Percentiles rank a stretch among this genome's conserved stretches.
These are phyloP conservation scores for Priceomyces medius DNA, from an alignment of 805 yeast genomes.

Conservation along the genomic window DNA sequence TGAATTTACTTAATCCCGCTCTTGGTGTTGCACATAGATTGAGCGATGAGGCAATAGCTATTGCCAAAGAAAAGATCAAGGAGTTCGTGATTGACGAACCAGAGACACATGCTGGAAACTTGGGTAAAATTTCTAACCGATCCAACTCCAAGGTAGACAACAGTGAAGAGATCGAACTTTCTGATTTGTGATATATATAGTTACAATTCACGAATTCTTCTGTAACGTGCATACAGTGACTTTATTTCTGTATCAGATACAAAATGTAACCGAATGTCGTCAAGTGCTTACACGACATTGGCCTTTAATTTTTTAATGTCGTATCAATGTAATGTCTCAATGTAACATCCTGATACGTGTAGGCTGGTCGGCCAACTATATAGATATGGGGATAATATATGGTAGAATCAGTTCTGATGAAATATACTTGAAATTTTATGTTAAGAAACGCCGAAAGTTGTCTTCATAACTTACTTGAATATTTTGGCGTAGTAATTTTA, in stretches of 20 bases:
- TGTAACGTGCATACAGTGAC: too few species aligned
- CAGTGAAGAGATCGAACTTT: not conserved
- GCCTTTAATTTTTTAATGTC: not conserved
- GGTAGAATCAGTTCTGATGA: not conserved
- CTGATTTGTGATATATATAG: not conserved
- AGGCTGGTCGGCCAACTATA: not conserved
- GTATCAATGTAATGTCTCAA: not conserved
- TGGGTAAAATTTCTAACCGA: not conserved
- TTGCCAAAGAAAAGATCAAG: constrained; percentile 60
- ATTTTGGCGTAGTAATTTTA: too few species aligned
- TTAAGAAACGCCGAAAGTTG: too few species aligned
- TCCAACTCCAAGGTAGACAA: not conserved
- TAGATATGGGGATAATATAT: not conserved
- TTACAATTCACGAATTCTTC: too few species aligned
- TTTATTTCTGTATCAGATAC: too few species aligned
- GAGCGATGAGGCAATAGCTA: constrained; percentile 52
- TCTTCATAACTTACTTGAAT: too few species aligned
- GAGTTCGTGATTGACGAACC: constrained; percentile 57
- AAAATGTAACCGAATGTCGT: not conserved
- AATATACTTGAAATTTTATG: too few species aligned
- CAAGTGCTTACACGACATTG: not conserved
- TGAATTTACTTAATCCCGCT: constrained; percentile 78
- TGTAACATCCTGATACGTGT: constrained; percentile 1
- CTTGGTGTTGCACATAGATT: constrained; percentile 56
- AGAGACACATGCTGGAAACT: constrained; percentile 17